Evolutionary conservation across 192 early-diverging fungal genomes (phyloP), one percentile per base, ranked within the genome.

Genomic region (Backusella circina): DNA sequence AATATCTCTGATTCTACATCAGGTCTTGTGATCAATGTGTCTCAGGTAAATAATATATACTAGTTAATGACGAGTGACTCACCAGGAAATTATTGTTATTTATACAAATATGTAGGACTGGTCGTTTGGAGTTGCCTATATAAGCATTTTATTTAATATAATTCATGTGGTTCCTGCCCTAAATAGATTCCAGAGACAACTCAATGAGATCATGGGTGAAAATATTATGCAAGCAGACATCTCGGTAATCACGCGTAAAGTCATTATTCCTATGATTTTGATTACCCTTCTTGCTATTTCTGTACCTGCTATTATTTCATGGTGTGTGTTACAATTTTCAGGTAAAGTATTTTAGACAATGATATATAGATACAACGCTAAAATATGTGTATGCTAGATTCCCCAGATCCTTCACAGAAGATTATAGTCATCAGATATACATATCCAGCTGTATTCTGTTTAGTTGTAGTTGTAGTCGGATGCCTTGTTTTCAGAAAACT

Each of bases 91-190:
- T 69, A 15, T 26, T 69, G 9, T 69, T 69, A 33, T 36, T 69
- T 47, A 47, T 47, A 47, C 44, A n/a, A 5, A 47, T 71, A 38
- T 41, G 41, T 85, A 93, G 87, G 87, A 91, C 71, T 95, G 92
- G 91, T 86, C 91, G 1, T 71, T 89, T 38, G 94, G 94, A 26
- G 79, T 91, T 16, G 80, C 93, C 7, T 92, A 90, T 69, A 86
- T 91, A 81, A 93, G 90, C 70, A 88, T 93, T 41, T 35, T 79
- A 10, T 85, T 91, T 75, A 78, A 79, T 16, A 65, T 87, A 26
- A 50, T 89, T 3, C 75, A 83, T 41, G 75, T 82, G 65, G 71
- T 86, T 30, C 91, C 91, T 18, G 74, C 84, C 44, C 33, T 30
- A 39, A 87, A 85, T 67, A 31, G 65, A 3, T 80, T 83, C 32